Evolutionary conservation across 441 rosid genomes (phyloP).

Genomic region (Gossypium armourianum): DNA sequence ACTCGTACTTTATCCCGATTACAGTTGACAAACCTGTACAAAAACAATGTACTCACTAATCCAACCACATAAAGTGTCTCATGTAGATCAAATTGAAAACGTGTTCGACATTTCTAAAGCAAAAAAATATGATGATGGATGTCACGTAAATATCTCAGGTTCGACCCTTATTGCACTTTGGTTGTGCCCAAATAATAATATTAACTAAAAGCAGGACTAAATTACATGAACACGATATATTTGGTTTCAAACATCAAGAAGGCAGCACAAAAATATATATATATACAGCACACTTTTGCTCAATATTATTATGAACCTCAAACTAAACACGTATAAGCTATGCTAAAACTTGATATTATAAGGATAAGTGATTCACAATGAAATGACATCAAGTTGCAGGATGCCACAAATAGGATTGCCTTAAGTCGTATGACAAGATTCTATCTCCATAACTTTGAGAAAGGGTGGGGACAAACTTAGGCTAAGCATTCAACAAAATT

Average conservation of each 20-base stretch:
- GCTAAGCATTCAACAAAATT: neutral
- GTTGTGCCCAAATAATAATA: neutral
- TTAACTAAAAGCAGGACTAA: neutral
- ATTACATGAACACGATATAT: neutral
- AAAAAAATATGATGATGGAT: neutral
- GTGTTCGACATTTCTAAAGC: neutral
- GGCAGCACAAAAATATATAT: neutral
- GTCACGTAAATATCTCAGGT: neutral
- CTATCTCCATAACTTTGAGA: neutral
- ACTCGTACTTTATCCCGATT: constrained; percentile 59
- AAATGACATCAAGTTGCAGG: neutral
- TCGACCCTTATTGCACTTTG: neutral
- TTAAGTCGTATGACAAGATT: neutral
- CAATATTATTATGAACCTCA: neutral
- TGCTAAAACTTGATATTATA: neutral
- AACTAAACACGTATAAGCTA: neutral
- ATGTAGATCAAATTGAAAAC: neutral
- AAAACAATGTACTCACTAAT: neutral
- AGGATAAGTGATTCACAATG: neutral
- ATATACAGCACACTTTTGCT: neutral
- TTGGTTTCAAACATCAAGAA: neutral
- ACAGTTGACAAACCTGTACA: constrained; percentile 55
- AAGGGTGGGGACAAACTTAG: neutral
- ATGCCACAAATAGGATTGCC: neutral
- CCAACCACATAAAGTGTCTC: neutral